Base-by-base conservation (phyloP, 2,329 filamentous ascomycete genomes). In the Trichoderma asperellum region DNA sequence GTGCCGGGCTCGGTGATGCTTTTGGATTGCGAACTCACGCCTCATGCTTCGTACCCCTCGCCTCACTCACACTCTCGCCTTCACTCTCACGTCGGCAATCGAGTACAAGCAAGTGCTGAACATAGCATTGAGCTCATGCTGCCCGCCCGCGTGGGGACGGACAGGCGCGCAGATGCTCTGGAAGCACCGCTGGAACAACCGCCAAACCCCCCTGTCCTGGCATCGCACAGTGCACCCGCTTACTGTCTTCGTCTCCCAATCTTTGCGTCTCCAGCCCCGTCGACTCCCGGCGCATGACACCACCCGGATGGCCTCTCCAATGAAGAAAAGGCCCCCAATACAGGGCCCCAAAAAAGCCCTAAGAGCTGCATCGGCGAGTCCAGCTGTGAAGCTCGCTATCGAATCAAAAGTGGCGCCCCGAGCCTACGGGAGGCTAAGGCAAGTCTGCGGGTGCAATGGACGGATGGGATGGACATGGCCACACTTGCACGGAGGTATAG, bases 231-330 rank as follows among this genome's bases (percentile, higher is more conserved):
- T 43, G 40, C 40, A 43, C 40, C 6, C 16, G 18, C 40, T 43
- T 43, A 43, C 40, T 43, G 40, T 43, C 37, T 7, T n/a, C 16
- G 16, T 43, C 18, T n/a, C n/a, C 40, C 40, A 43, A n/a, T 43
- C 40, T 40, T 40, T 6, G 2, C 3, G 37, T 40, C 37, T 16
- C 40, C 8, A n/a, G 18, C 10, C 29, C 60, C 60, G 60, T 63
- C 27, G 43, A 29, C 60, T 63, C 60, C 60, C 60, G 60, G 47
- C 53, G 43, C 57, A 68, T 68, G 65, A 68, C 65, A 35, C 57
- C 56, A 40, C 60, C 32, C 47, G 27, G 32, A 58, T 21, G 18
- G 34, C 56, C 56, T 14, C 56, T 24, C 34, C 56, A 58, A 37
- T 37, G 32, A 49, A 24, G 47, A 27, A 43, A 5, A 37, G 10